Base-by-base conservation (phyloP, 2,329 filamentous ascomycete genomes). In the Incumbomyces delicatus region DNA sequence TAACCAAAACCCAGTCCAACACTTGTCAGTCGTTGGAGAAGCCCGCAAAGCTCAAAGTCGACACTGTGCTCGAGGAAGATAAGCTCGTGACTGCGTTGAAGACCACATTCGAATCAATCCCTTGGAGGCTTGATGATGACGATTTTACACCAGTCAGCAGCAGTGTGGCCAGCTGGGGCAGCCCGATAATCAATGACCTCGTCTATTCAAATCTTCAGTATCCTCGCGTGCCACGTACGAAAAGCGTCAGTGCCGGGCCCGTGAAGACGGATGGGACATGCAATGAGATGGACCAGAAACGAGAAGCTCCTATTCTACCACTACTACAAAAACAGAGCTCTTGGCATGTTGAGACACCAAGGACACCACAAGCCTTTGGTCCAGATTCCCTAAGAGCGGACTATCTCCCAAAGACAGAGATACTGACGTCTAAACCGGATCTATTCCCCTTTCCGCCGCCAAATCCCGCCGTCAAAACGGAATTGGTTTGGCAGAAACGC, bases 61-160 rank as follows among this genome's bases (percentile, higher is more conserved):
- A 53, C 30, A 53, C 50, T 3, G 35, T 41, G 6, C 35, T 53
- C 20, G 45, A 44, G 33, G 47, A 47, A 27, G 46, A 50, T 3
- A 46, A 50, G 18, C 37, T 53, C 6, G 37, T 53, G 16, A 48
- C 48, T 2, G 44, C 48, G 22, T 35, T 53, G 2, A 51, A 50
- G n/a, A 50, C 43, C 10, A 39, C 51, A 4, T 53, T 50, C 29
- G 46, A 44, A 6, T 37, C 47, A 16, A 48, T 48, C 12, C 50
- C 50, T 12, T 53, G 51, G 49, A 40, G 49, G 12, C 47, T 50
- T 11, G 51, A 52, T 16, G 50, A 50, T 31, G 50, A 53, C 12
- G 49, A 47, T 16, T 49, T 46, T 18, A 52, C 51, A n/a, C 49
- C 49, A n/a, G 44, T 51, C n/a, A 48, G 48, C 22, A 50, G 48